These are phyloP conservation scores for Chaetoceros tenuissimus DNA, from an alignment of 108 stramenopile species.

Conservation along the genomic window DNA sequence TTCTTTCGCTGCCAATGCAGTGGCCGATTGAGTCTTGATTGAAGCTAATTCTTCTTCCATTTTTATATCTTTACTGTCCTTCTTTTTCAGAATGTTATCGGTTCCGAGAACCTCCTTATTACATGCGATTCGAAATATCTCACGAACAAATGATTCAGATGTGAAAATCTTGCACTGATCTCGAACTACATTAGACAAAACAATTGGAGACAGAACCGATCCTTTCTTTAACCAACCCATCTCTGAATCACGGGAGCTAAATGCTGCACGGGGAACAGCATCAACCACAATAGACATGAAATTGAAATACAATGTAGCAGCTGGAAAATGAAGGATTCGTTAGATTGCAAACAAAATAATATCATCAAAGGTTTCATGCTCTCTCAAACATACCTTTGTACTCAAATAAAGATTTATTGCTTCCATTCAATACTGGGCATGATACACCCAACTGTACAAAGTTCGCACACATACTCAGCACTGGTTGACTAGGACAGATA, in stretches of 20 bases:
- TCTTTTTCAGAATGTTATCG: conserved; percentile 33
- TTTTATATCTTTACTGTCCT: conserved; percentile 67
- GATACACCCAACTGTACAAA: conserved; percentile 47
- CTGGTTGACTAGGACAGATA: conserved; percentile 50
- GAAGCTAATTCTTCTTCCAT: conserved; percentile 58
- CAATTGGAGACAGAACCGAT: conserved; percentile 59
- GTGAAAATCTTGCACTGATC: conserved; percentile 61
- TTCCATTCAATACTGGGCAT: conserved; percentile 43
- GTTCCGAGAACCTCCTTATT: conserved; percentile 34
- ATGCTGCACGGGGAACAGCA: conserved; percentile 58
- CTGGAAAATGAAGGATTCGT: conserved; percentile 3
- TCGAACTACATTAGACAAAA: conserved; percentile 54
- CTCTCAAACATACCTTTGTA: conserved; percentile 15
- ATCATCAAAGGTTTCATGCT: neutral
- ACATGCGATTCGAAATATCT: conserved; percentile 53
- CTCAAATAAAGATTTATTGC: conserved; percentile 22
- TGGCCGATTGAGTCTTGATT: conserved; percentile 34
- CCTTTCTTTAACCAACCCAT: conserved; percentile 77
- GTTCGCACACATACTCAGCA: conserved; percentile 65
- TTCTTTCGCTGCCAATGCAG: conserved; percentile 70
- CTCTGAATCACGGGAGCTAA: conserved; percentile 49
- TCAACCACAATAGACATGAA: conserved; percentile 61
- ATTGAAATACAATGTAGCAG: conserved; percentile 43
- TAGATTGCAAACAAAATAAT: neutral
- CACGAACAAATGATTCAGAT: conserved; percentile 53